phyloP scores from a whole-genome alignment of 2,329 filamentous ascomycete species.

The Fusarium veterinarium region DNA sequence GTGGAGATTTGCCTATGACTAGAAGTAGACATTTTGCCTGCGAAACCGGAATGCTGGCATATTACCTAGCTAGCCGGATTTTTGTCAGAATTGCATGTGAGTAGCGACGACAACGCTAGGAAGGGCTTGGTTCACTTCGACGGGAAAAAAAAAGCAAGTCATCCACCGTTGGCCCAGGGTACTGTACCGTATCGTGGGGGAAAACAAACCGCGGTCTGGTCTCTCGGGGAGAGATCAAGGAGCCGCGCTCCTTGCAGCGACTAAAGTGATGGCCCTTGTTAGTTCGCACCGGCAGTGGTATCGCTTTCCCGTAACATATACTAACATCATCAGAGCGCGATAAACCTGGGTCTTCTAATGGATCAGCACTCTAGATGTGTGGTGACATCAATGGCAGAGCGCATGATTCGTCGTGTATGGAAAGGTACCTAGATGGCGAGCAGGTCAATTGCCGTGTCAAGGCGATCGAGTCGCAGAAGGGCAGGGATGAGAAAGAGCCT shows the following conservation, averaged over 20 bases:
- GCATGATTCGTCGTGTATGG: conserved; percentile 4
- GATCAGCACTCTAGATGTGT: not conserved
- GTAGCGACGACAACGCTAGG: conserved; percentile 2
- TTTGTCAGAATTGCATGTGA: conserved; percentile 2
- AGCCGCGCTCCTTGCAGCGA: conserved; percentile 34
- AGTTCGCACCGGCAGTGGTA: not conserved
- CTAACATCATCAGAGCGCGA: conserved; percentile 5
- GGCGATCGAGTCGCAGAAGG: conserved; percentile 7
- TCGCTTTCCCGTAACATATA: conserved; percentile 2
- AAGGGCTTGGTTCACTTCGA: conserved; percentile 11
- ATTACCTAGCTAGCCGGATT: conserved; percentile 1
- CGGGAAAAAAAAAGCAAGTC: conserved; percentile 27
- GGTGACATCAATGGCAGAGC: conserved; percentile 1
- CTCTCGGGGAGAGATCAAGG: conserved; percentile 13
- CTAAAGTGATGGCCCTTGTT: conserved; percentile 6
- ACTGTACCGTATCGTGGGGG: conserved; percentile 34
- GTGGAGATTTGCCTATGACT: not conserved
- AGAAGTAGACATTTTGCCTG: not conserved
- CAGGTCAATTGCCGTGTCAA: not conserved
- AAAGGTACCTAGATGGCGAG: not conserved
- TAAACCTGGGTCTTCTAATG: not conserved
- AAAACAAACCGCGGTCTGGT: conserved; percentile 35
- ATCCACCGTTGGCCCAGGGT: conserved; percentile 23
- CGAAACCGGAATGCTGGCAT: conserved; percentile 30
- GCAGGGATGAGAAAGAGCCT: not conserved